Conservation (phyloP, 2,329 filamentous ascomycete genomes). For the Phoma sp. region DNA sequence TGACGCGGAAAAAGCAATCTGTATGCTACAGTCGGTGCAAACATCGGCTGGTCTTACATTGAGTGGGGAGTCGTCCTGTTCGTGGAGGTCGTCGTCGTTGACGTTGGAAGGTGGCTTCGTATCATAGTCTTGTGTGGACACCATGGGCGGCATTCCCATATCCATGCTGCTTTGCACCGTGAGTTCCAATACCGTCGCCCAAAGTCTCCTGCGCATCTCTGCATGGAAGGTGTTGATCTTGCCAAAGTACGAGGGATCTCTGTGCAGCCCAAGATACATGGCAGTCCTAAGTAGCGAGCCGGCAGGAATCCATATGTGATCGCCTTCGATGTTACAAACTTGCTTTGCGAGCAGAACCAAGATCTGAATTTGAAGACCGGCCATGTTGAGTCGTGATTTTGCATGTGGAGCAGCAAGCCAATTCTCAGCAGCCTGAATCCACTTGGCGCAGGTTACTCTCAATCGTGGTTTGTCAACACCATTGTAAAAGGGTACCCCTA, state of each 20-base stretch:
- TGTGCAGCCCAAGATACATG: conserved; percentile 52
- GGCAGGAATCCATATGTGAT: conserved; percentile 49
- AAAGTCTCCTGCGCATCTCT: conserved; percentile 49
- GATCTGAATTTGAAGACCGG: conserved; percentile 58
- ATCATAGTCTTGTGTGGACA: conserved; percentile 49
- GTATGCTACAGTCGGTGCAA: conserved; percentile 49
- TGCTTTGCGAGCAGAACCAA: conserved; percentile 50
- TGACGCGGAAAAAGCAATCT: conserved; percentile 45
- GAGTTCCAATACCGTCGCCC: conserved; percentile 47
- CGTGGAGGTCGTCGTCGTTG: conserved; percentile 50
- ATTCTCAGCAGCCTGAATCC: conserved; percentile 64
- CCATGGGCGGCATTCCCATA: conserved; percentile 47
- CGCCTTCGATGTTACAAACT: conserved; percentile 43
- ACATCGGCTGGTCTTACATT: conserved; percentile 26
- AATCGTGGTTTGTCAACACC: conserved; percentile 55
- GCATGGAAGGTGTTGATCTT: conserved; percentile 44
- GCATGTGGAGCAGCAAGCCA: conserved; percentile 63
- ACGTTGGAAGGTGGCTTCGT: conserved; percentile 49
- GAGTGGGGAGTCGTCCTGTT: conserved; percentile 33
- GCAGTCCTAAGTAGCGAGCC: conserved; percentile 50
- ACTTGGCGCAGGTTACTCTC: conserved; percentile 49
- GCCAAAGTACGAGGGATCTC: conserved; percentile 48
- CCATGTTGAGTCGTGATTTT: conserved; percentile 60
- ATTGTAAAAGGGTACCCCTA: conserved; percentile 58
- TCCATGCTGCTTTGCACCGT: conserved; percentile 47